These are phyloP conservation scores for Ogataea polymorpha DNA, from an alignment of 805 yeast genomes.

Conservation along the genomic window DNA sequence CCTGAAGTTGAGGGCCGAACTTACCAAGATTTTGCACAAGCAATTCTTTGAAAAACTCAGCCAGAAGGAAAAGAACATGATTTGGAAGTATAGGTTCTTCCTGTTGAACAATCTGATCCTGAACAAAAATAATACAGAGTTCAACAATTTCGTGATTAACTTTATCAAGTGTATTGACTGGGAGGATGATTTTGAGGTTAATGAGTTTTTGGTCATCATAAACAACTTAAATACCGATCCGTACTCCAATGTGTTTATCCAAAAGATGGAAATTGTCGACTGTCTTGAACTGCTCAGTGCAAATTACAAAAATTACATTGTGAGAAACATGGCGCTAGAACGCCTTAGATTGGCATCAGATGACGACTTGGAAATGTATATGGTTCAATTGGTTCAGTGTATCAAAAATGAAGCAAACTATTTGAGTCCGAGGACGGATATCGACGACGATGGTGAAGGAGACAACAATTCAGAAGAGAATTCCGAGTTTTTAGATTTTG, in stretches of 20 bases:
- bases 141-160: constrained; percentile 45
- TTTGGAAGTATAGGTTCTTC: constrained; percentile 90
- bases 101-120: constrained; percentile 50
- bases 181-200: constrained; percentile 78
- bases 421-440: constrained; percentile 22
- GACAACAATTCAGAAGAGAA: constrained; percentile 11
- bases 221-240: constrained; percentile 27
- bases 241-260: constrained; percentile 29
- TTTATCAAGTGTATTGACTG: constrained; percentile 85
- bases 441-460: constrained; percentile 18
- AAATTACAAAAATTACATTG: constrained; percentile 65
- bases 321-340: constrained; percentile 85
- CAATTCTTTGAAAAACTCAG: constrained; percentile 82
- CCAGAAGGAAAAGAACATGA: constrained; percentile 77
- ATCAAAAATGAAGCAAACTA: constrained; percentile 64
- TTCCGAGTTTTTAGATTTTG: constrained; percentile 22
- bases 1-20: constrained; percentile 72
- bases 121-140: constrained; percentile 32
- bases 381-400: constrained; percentile 89
- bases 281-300: constrained; percentile 77
- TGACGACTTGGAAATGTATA: constrained; percentile 73
- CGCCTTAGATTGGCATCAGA: constrained; percentile 75
- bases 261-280: constrained; percentile 35
- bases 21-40: constrained; percentile 63
- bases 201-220: constrained; percentile 58